Conservation (phyloP, 164 flowering plant species). For the Chloranthus sessilifolius region DNA sequence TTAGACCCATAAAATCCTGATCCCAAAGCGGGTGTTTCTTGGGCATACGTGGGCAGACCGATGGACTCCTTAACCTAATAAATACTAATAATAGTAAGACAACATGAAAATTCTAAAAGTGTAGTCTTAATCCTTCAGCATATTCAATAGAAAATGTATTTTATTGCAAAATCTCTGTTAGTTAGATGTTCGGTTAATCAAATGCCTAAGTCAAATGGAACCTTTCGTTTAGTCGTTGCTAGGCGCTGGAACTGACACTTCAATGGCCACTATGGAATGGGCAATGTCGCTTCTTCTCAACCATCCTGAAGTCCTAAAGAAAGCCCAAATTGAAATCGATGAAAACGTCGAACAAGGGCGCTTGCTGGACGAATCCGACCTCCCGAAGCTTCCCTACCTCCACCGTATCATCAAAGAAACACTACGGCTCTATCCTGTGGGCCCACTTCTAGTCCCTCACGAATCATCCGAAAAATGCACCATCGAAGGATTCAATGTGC, state of each 20-base stretch:
- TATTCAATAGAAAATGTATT: no score
- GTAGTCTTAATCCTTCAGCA: no score
- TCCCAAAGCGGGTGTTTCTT: no score
- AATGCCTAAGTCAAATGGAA: no score
- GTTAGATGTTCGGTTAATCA: no score
- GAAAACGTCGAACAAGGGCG: constrained; percentile 14
- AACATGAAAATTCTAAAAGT: no score
- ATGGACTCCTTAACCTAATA: no score
- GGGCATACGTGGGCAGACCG: no score
- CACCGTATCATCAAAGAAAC: constrained; percentile 10
- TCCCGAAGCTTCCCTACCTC: constrained; percentile 35
- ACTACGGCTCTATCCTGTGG: constrained; percentile 2
- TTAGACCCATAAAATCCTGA: no score
- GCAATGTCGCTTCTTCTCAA: constrained; percentile 12
- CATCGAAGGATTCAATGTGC: constrained; percentile 31
- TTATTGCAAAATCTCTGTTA: no score
- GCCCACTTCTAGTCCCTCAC: constrained; percentile 31
- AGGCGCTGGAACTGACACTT: background rate
- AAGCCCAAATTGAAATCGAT: constrained; percentile 31
- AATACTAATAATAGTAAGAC: no score
- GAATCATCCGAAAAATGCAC: constrained; percentile 28
- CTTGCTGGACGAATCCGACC: constrained; percentile 34
- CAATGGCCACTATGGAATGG: background rate
- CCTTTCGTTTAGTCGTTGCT: no score
- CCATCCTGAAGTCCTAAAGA: constrained; percentile 25